phyloP scores from a whole-genome alignment of 1,284 basidiomycete species.

The Leccinum pseudoinsigne region DNA sequence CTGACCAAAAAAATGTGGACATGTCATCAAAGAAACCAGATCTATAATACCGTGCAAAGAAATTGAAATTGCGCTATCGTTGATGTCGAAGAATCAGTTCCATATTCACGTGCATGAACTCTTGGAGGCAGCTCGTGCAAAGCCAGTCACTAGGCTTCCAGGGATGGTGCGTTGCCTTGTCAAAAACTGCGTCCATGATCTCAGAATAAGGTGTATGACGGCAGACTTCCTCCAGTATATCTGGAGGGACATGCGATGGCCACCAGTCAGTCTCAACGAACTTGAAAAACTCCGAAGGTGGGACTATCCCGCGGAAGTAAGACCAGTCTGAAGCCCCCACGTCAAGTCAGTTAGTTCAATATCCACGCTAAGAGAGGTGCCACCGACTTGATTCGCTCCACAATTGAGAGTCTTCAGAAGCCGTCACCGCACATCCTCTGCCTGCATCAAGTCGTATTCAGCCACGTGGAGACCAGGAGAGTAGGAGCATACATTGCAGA shows the following conservation, averaged over 20 bases:
- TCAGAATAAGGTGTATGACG: constrained; percentile 12
- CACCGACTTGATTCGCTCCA: constrained; percentile 21
- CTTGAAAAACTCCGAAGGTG: constrained; percentile 16
- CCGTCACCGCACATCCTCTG: neutral
- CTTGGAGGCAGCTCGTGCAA: constrained; percentile 13
- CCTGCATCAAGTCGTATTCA: constrained; percentile 9
- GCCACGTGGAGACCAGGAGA: neutral
- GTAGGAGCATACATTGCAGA: constrained; percentile 11
- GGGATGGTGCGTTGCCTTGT: neutral
- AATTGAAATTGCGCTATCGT: neutral
- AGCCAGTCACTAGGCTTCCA: constrained; percentile 18
- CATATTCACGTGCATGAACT: constrained; percentile 16
- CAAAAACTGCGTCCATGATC: constrained; percentile 10
- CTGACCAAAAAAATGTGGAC: neutral
- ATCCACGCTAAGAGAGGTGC: neutral
- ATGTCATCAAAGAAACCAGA: neutral
- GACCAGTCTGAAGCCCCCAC: constrained; percentile 14
- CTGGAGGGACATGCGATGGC: constrained; percentile 8
- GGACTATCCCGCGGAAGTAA: constrained; percentile 16
- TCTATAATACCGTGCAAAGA: neutral
- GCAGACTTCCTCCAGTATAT: constrained; percentile 12
- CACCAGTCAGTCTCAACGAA: constrained; percentile 18
- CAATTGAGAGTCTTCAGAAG: neutral
- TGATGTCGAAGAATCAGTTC: constrained; percentile 7
- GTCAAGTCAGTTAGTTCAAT: neutral